Conservation (phyloP, 2,329 filamentous ascomycete genomes). For the Spiromastix sp. region DNA sequence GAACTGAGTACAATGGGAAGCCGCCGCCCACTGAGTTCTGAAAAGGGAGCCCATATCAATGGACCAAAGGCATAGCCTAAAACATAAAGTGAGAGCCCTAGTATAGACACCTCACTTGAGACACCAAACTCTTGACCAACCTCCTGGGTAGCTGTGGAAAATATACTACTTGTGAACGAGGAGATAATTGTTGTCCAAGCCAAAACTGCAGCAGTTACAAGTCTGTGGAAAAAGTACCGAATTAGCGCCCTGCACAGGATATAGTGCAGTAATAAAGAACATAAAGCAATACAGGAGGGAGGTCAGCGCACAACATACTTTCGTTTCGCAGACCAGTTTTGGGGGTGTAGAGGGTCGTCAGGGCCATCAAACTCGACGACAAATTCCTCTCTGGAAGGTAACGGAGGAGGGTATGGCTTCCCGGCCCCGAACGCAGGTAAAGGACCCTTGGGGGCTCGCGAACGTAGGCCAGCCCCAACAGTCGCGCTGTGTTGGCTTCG, state of each 20-base stretch:
- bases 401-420: conserved; percentile 45
- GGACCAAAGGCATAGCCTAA: conserved; percentile 41
- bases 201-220: conserved; percentile 17
- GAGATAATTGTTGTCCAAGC: conserved; percentile 43
- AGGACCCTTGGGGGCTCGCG: conserved; percentile 21
- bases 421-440: conserved; percentile 40
- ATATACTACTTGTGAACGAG: conserved; percentile 54
- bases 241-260: background rate
- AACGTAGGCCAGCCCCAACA: conserved; percentile 26
- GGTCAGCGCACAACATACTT: conserved; percentile 47
- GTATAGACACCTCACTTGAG: conserved; percentile 27
- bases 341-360: conserved; percentile 72
- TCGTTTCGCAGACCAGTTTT: conserved; percentile 74
- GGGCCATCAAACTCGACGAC: conserved; percentile 69
- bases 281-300: background rate
- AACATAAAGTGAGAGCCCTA: conserved; percentile 34
- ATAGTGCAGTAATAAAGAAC: background rate
- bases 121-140: conserved; percentile 53
- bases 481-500: conserved; percentile 33
- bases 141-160: conserved; percentile 53
- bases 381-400: conserved; percentile 49
- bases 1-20: conserved; percentile 39
- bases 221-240: background rate
- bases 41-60: conserved; percentile 43
- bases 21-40: conserved; percentile 40